Evolutionary conservation across 169 alveolate genomes (phyloP).

Genomic region (Eimeria praecox): DNA sequence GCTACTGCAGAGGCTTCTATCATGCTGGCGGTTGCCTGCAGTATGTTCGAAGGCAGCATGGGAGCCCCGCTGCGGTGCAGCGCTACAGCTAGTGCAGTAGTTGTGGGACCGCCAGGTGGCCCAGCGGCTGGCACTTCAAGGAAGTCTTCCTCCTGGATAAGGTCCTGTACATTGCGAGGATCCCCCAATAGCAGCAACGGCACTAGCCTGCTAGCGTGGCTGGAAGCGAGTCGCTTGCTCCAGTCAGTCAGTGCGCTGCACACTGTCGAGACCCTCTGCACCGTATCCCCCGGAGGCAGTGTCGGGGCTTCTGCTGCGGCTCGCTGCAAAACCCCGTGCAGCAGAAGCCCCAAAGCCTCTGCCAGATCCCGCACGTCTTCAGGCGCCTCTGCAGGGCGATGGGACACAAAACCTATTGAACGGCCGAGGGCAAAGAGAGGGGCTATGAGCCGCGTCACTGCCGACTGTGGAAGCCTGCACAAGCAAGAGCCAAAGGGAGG

Average conservation of each 20-base stretch:
- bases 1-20: constrained; percentile 69
- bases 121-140: background rate
- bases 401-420: background rate
- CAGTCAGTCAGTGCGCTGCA: constrained; percentile 16
- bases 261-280: constrained; percentile 36
- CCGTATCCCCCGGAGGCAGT: constrained; percentile 27
- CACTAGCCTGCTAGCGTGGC: background rate
- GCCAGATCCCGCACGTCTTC: constrained; percentile 41
- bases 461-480: constrained; percentile 11
- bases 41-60: constrained; percentile 2
- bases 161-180: background rate
- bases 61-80: constrained; percentile 61
- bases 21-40: constrained; percentile 43
- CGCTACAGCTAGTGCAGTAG: constrained; percentile 53
- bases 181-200: constrained; percentile 27
- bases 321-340: constrained; percentile 58
- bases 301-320: constrained; percentile 49
- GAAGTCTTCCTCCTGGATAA: constrained; percentile 4
- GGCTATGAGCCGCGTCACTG: constrained; percentile 33
- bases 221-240: background rate
- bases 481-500: background rate
- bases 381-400: background rate
- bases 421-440: constrained; percentile 41
- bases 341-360: constrained; percentile 22
- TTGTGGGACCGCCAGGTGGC: background rate